phyloP scores from a whole-genome alignment of 2,329 filamentous ascomycete species.

The Trichoderma sp. region DNA sequence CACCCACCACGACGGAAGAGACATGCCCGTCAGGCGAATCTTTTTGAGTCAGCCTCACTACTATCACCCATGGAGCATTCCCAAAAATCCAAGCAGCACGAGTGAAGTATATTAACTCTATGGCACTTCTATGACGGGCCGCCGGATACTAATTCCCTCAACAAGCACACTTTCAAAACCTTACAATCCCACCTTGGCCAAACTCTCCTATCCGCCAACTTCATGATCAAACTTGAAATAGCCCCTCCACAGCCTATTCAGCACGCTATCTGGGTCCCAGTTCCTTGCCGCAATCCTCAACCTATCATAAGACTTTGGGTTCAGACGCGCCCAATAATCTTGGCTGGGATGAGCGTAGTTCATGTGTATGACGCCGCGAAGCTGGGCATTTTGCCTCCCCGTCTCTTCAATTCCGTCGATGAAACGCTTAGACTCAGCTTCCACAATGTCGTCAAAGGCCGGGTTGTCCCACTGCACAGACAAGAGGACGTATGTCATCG shows the following conservation, averaged over 20 bases:
- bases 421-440: conserved; percentile 26
- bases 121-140: too few relatives aligned
- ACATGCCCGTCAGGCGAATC: too few relatives aligned
- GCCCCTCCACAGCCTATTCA: conserved; percentile 32
- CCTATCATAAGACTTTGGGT: conserved; percentile 36
- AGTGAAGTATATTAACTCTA: too few relatives aligned
- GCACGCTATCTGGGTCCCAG: conserved; percentile 35
- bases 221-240: conserved; percentile 29
- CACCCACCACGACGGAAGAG: too few relatives aligned
- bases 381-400: conserved; percentile 34
- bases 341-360: conserved; percentile 42
- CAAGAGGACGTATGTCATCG: conserved; percentile 39
- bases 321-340: conserved; percentile 43
- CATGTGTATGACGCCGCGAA: conserved; percentile 40
- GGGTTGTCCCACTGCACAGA: conserved; percentile 31
- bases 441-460: conserved; percentile 36
- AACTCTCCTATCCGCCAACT: background rate
- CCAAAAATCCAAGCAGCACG: too few relatives aligned
- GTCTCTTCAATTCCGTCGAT: conserved; percentile 31
- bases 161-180: too few relatives aligned
- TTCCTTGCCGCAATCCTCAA: conserved; percentile 31
- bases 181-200: too few relatives aligned
- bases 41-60: too few relatives aligned
- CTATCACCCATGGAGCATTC: too few relatives aligned
- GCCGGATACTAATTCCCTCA: too few relatives aligned